phyloP scores from a whole-genome alignment of 1,284 basidiomycete genomes.

The Phenoliferia sp. region DNA sequence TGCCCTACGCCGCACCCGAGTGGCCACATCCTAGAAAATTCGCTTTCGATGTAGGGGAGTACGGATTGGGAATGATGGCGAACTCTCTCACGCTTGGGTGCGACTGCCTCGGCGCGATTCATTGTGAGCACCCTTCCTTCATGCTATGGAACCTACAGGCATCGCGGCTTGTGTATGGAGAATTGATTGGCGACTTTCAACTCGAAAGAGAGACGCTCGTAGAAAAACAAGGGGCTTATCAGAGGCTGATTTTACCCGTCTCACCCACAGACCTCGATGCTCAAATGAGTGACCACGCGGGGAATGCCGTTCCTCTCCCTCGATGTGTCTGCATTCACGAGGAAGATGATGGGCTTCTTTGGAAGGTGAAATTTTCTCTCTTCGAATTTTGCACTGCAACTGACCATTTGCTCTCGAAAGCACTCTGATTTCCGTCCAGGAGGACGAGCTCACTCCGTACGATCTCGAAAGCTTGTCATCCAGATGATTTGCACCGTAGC shows the following conservation, averaged over 20 bases:
- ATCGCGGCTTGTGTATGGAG: too few relatives aligned
- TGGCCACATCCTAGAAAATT: conserved; percentile 56
- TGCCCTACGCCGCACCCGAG: conserved; percentile 53
- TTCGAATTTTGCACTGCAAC: conserved; percentile 35
- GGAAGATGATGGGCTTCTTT: conserved; percentile 64
- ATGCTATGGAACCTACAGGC: too few relatives aligned
- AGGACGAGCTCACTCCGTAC: conserved; percentile 68
- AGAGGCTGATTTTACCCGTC: neutral
- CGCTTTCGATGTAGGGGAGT: conserved; percentile 60
- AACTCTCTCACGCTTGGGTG: conserved; percentile 70
- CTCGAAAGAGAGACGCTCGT: too few relatives aligned
- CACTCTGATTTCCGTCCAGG: conserved; percentile 80
- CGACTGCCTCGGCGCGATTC: conserved; percentile 76
- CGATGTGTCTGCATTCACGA: conserved; percentile 90
- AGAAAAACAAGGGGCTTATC: too few relatives aligned
- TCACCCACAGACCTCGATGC: conserved; percentile 38
- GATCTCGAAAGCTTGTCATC: conserved; percentile 73
- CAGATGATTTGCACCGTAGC: conserved; percentile 85
- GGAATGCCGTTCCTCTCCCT: conserved; percentile 64
- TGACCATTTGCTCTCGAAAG: conserved; percentile 55
- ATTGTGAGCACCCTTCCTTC: conserved; percentile 37
- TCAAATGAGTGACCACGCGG: conserved; percentile 61
- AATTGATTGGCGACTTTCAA: too few relatives aligned
- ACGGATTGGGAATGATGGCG: conserved; percentile 81
- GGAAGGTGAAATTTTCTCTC: conserved; percentile 26